Conservation (phyloP, 805 yeast genomes). For the Yamadazyma olivae region DNA sequence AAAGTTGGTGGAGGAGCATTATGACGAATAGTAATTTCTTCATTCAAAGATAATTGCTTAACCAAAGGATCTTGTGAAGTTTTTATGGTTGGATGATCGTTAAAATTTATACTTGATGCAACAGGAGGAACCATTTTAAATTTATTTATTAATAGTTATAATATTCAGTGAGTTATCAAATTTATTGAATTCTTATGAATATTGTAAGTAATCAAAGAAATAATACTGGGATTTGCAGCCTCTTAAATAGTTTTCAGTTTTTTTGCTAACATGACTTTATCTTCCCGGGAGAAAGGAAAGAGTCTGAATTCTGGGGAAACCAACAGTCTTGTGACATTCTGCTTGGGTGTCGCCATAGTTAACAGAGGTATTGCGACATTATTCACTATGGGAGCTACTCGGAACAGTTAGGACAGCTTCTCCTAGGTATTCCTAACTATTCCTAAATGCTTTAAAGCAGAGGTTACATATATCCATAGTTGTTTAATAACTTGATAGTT, state of each 20-base stretch:
- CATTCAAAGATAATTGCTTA: constrained; percentile 44
- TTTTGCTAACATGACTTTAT: not conserved
- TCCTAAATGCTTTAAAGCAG: too few species aligned
- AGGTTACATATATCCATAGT: too few species aligned
- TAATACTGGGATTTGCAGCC: not conserved
- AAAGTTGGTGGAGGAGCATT: constrained; percentile 90
- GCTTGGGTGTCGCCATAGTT: too few species aligned
- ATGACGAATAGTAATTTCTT: constrained; percentile 72
- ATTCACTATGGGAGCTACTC: too few species aligned
- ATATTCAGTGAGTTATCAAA: too few species aligned
- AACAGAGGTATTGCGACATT: too few species aligned
- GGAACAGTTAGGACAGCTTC: too few species aligned
- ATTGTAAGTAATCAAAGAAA: too few species aligned
- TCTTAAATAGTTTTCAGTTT: not conserved
- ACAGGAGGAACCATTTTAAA: constrained; percentile 41
- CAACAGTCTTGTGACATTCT: not conserved
- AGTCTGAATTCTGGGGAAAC: constrained; percentile 1
- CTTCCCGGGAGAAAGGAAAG: not conserved
- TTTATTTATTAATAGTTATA: not conserved
- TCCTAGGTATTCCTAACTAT: too few species aligned
- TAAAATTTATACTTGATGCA: constrained; percentile 42
- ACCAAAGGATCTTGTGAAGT: constrained; percentile 40
- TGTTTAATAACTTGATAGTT: too few species aligned
- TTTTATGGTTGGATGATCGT: constrained; percentile 37
- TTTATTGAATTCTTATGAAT: too few species aligned